A percentile compares a stretch with the other conserved stretches of the same genome.
These are phyloP conservation scores for Aspergillus calidoustus DNA, from an alignment of 2,329 filamentous ascomycete genomes.

Conservation along the genomic window DNA sequence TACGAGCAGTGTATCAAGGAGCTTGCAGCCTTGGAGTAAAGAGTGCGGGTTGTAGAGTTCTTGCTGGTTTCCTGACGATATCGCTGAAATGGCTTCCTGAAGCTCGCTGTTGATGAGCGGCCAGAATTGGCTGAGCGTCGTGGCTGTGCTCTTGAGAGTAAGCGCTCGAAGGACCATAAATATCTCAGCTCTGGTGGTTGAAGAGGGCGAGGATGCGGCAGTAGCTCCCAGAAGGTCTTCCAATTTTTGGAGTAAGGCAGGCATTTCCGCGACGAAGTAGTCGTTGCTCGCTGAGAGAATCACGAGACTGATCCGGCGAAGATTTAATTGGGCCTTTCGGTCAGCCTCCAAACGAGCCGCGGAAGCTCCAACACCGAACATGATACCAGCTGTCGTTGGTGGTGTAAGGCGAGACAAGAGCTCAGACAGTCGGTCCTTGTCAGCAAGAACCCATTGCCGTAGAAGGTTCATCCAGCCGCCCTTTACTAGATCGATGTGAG, in stretches of 20 bases:
- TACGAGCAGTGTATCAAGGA: constrained; percentile 86
- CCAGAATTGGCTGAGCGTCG: constrained; percentile 86
- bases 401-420: constrained; percentile 77
- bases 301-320: constrained; percentile 79
- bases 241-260: constrained; percentile 76
- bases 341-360: constrained; percentile 95
- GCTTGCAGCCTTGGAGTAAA: constrained; percentile 88
- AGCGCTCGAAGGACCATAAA: constrained; percentile 87
- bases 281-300: constrained; percentile 78
- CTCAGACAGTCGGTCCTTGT: constrained; percentile 88
- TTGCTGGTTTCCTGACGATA: constrained; percentile 70
- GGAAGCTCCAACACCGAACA: constrained; percentile 96
- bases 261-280: constrained; percentile 76
- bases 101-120: constrained; percentile 86
- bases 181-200: constrained; percentile 83
- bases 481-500: constrained; percentile 66
- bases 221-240: constrained; percentile 86
- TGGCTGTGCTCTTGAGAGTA: constrained; percentile 74
- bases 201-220: constrained; percentile 87
- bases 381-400: constrained; percentile 91
- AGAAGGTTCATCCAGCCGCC: constrained; percentile 82
- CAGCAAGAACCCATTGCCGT: constrained; percentile 79
- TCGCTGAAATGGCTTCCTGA: constrained; percentile 75
- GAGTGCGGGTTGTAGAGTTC: constrained; percentile 78
- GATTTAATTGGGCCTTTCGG: constrained; percentile 85